phyloP scores from a whole-genome alignment of 768 basidiomycete genomes.

The Russula ochroleuca region DNA sequence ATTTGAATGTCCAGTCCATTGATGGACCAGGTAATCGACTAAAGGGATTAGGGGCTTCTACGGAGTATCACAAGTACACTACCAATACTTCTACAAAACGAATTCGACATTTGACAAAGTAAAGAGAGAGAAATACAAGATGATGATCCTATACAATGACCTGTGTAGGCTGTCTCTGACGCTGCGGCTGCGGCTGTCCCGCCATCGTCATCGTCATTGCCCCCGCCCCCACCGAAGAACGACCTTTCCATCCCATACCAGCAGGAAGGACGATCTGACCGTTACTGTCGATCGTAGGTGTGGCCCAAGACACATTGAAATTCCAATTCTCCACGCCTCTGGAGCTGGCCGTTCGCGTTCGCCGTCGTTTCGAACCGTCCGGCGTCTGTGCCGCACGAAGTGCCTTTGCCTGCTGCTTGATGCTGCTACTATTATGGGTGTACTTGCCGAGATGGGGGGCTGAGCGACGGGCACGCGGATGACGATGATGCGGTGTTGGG shows the following conservation, averaged over 20 bases:
- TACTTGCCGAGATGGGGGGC: constrained; percentile 20
- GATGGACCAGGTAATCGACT: background rate
- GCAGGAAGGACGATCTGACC: constrained; percentile 26
- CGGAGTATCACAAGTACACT: background rate
- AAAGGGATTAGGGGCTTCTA: background rate
- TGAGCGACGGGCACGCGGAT: constrained; percentile 15
- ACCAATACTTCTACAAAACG: constrained; percentile 6
- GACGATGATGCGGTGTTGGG: background rate
- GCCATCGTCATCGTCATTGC: no score
- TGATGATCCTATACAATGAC: background rate
- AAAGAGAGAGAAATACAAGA: background rate
- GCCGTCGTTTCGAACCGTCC: constrained; percentile 20
- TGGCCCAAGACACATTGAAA: background rate
- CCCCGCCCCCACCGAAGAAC: background rate
- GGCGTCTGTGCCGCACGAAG: constrained; percentile 1
- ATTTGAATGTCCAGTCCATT: background rate
- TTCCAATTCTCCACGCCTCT: constrained; percentile 17
- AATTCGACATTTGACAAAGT: background rate
- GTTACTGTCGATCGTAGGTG: constrained; percentile 4
- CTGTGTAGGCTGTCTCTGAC: constrained; percentile 2
- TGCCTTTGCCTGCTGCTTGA: background rate
- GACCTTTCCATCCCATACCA: constrained; percentile 26
- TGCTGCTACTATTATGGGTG: background rate
- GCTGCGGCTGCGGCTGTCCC: background rate
- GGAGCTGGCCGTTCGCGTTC: constrained; percentile 21